Base-by-base conservation (phyloP, 306 rosid species). In the Lathyrus sativus region DNA sequence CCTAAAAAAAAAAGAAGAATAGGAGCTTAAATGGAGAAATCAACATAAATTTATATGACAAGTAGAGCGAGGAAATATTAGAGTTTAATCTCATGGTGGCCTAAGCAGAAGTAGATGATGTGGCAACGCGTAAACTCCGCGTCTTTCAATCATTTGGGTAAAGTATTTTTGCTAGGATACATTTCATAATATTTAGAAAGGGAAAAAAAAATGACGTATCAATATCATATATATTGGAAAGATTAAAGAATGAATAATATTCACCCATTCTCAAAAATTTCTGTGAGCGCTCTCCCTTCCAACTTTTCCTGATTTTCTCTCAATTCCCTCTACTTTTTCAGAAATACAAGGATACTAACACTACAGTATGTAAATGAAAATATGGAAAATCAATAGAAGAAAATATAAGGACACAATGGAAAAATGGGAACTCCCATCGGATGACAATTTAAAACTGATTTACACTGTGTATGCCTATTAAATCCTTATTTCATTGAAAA, bases 121-220 rank as follows among this genome's bases (percentile, higher is more conserved):
- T 60, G 50, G 77, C 35, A 4, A 29, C 53, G 68, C 67, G 67
- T 64, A 39, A 24, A 65, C 44, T 17, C 5, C 68, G 46, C 11
- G 62, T 67, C 67, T 79, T 63, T 44, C 28, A 39, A 49, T 49
- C 53, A 45, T 46, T 65, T 38, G 39, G 67, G 19, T 37, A 54
- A 31, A 71, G 5, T 24, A 19, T 62, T 61, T 70, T 49, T 70
- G 22, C 10, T 17, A 50, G 5, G 51, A 51, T 9, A 42, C 49
- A 62, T 68, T 62, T 61, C 28, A 41, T 35, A 68, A 41, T 51
- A 62, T 76, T 51, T 43, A 50, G 22, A 49, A 28, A 2, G 28
- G 19, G 42, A 59, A 13, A 62, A 62, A n/a, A n/a, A 11, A 69
- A 51, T 37, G 9, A 67, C 11, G 54, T 50, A 57, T 65, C 70